Base-by-base conservation (phyloP, 345 rosid genomes). In the Cardamine chenopodiifolia region DNA sequence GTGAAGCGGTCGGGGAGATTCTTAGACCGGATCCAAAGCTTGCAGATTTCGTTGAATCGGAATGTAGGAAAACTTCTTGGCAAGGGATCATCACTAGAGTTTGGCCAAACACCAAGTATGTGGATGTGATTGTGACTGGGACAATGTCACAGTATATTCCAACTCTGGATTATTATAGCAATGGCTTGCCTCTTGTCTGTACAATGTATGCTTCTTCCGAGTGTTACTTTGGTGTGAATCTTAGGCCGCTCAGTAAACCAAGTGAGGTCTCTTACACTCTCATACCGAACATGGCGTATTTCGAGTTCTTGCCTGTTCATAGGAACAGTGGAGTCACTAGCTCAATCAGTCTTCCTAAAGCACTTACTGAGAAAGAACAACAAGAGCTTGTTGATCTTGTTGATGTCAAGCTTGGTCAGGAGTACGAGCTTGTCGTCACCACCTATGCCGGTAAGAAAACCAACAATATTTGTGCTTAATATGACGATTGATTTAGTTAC, bases 141-240 rank as follows among this genome's bases (percentile, higher is more conserved):
- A 87, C 99, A 20, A 94, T 94, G 99, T 94, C 97, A 68, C 99
- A 94, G 74, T 94, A 94, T 23, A 94, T 94, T 62, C 97, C 95
- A 20, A 91, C 90, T 61, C 96, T 94, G 50, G 99, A 94, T 78
- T 90, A 84, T 70, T 90, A 91, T 34, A 94, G 97, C 81, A 86
- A 88, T 70, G 87, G 87, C 29, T 82, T 94, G 78, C 97, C 98
- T 58, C 84, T 94, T 26, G 97, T 94, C 31, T 94, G 97, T 79
- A 90, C 98, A 48, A 91, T 91, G 97, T 94, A 94, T 77, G 98
- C 97, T 28, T 94, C 98, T 14, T 91, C 97, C 4, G 98, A 93
- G 82, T 93, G 98, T 83, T 93, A 93, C 62, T 93, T 93, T 62
- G 98, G 98, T 17, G 87, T 93, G 71, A 93, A 93, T 80, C 89